Evolutionary conservation across 139 green algal species (phyloP), one percentile per base, ranked within the genome.

Genomic region (Closterium sp.): DNA sequence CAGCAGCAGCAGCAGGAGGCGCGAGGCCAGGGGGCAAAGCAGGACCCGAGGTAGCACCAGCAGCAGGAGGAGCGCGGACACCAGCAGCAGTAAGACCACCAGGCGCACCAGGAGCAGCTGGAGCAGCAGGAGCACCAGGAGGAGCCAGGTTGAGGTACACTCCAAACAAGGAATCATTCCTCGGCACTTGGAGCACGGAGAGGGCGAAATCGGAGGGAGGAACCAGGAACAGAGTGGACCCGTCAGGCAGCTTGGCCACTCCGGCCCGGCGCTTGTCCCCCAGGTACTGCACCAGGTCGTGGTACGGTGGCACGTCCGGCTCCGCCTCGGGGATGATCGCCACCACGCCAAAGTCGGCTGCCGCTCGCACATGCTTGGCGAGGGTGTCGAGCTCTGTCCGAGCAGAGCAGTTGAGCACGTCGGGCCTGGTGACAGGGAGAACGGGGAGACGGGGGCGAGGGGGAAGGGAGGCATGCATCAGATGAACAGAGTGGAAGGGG

Each of bases 201-300:
- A 55, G 5, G 8, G 89, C 91, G 81, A 94, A 94, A n/a, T 92
- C 88, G 32, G 92, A 94, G 4, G 92, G 92, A n/a, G 92, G 92
- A 12, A 94, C 92, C 10, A 94, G 64, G 66, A 94, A 94, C 28
- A 94, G 89, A 16, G 92, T 94, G 23, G 83, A 83, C 38, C 85
- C 90, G 83, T 93, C 89, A 19, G 84, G 35, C 34, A 93, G 35
- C 83, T 93, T 93, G 1, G 89, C 92, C 34, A 94, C 92, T 2
- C 89, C 92, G 9, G 92, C 92, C 0, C 92, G 84, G 19, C 81
- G 43, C 34, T 94, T 94, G 28, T 94, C 91, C 10, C 89, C 91
- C 31, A 94, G 89, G 89, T 94, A 94, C 28, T 93, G 91, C 88
- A 94, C 55, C 64, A 94, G 93, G 64, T 94, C 89, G 64, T 94